Percentiles rank a stretch among this genome's conserved stretches.
Evolutionary conservation across 208 protist genomes (phyloP).

Genomic region (Crithidia expoeki): DNA sequence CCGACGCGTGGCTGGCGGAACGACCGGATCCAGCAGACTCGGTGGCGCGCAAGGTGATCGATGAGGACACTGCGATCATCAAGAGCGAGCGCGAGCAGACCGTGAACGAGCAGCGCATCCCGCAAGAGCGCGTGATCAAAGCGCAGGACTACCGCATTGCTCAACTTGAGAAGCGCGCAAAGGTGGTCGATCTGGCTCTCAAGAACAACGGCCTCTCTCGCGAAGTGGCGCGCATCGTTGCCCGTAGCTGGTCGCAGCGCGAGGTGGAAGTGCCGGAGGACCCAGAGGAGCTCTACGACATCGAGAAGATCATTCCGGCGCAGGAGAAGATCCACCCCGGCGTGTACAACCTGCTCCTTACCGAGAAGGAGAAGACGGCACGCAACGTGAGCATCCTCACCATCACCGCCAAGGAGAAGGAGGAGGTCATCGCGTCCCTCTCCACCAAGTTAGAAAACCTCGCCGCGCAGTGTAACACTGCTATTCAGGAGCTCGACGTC

Average conservation of each 20-base stretch:
- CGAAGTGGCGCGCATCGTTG: conserved; percentile 63
- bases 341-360: conserved; percentile 83
- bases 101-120: conserved; percentile 58
- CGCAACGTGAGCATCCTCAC: conserved; percentile 74
- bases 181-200: conserved; percentile 65
- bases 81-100: conserved; percentile 58
- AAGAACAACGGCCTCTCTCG: conserved; percentile 61
- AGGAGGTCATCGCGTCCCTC: conserved; percentile 73
- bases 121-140: conserved; percentile 87
- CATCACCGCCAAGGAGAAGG: conserved; percentile 75
- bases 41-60: conserved; percentile 50
- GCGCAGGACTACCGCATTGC: conserved; percentile 85
- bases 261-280: conserved; percentile 49
- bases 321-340: conserved; percentile 86
- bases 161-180: conserved; percentile 73
- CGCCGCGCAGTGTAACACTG: conserved; percentile 57
- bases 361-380: conserved; percentile 72
- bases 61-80: conserved; percentile 61
- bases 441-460: conserved; percentile 57
- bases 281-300: conserved; percentile 73
- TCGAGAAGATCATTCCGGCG: conserved; percentile 81
- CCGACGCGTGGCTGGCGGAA: conserved; percentile 53
- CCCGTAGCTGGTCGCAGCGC: conserved; percentile 53
- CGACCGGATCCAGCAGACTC: conserved; percentile 43
- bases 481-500: conserved; percentile 80